Percentiles rank a stretch among this genome's conserved stretches.
These are phyloP conservation scores for Hypseocharis bilobata DNA, from an alignment of 441 rosid genomes.

Conservation along the genomic window DNA sequence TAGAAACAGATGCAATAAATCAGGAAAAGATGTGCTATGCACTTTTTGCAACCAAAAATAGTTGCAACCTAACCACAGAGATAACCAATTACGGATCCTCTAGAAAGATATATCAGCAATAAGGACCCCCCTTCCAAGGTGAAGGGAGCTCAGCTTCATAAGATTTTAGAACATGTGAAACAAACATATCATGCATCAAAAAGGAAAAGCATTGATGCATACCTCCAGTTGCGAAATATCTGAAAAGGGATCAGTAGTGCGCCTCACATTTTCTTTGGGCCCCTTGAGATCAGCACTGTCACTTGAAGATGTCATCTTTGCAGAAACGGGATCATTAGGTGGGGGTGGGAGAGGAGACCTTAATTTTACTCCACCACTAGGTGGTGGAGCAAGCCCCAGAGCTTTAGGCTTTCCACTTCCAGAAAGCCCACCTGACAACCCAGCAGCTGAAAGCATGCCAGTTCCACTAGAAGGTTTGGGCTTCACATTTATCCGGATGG, in stretches of 20 bases:
- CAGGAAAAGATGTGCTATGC: no score
- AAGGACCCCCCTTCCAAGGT: no score
- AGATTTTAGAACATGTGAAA: background rate
- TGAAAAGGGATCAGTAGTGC: constrained; percentile 45
- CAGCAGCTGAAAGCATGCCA: constrained; percentile 95
- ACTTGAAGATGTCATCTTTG: constrained; percentile 39
- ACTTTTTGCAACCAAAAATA: no score
- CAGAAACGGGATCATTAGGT: constrained; percentile 71
- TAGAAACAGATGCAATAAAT: no score
- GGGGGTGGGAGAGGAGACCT: constrained; percentile 90
- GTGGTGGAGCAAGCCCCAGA: constrained; percentile 72
- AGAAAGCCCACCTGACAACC: constrained; percentile 45
- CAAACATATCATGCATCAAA: background rate
- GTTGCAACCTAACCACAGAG: background rate
- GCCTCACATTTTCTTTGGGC: constrained; percentile 33
- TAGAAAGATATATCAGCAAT: background rate
- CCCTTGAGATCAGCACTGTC: constrained; percentile 18
- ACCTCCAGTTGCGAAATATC: constrained; percentile 78
- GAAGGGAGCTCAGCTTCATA: background rate
- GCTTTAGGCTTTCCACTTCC: constrained; percentile 51
- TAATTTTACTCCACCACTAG: constrained; percentile 41
- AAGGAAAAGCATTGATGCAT: constrained; percentile 4
- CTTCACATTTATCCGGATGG: constrained; percentile 89
- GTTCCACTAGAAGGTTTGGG: constrained; percentile 69
- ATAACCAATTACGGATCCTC: background rate